These are phyloP conservation scores for Candida loeiensis DNA, from an alignment of 805 yeast genomes.

Conservation along the genomic window DNA sequence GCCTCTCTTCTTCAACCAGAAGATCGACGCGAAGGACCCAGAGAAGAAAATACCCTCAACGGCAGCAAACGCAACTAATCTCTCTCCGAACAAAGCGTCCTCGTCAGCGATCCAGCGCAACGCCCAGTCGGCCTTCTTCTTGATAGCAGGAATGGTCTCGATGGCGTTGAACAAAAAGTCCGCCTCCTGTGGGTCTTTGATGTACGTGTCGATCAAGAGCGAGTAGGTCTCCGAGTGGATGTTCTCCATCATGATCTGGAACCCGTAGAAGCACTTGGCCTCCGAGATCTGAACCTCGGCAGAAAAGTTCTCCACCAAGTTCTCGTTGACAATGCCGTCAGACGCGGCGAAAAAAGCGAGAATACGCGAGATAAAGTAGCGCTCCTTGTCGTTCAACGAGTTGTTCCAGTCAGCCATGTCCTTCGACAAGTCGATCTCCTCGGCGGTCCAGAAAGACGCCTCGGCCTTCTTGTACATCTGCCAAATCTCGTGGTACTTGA, in stretches of 20 bases:
- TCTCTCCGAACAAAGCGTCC: constrained; percentile 87
- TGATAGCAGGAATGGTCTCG: constrained; percentile 93
- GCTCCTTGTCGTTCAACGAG: constrained; percentile 83
- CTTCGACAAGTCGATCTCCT: constrained; percentile 93
- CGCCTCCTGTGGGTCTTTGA: constrained; percentile 93
- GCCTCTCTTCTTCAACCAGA: constrained; percentile 99
- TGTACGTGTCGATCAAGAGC: constrained; percentile 87
- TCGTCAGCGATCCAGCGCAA: constrained; percentile 92
- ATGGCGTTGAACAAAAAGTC: constrained; percentile 91
- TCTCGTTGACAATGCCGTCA: constrained; percentile 97
- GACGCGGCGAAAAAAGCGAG: constrained; percentile 98
- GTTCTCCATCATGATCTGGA: constrained; percentile 99
- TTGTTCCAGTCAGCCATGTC: constrained; percentile 92
- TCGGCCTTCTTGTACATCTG: constrained; percentile 98
- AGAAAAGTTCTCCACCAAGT: constrained; percentile 93
- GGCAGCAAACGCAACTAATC: constrained; percentile 97
- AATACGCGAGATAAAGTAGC: constrained; percentile 87
- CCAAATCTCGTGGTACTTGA: constrained; percentile 97
- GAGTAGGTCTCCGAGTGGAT: constrained; percentile 98
- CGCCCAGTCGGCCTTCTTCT: constrained; percentile 98
- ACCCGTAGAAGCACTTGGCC: constrained; percentile 98
- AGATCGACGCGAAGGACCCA: constrained; percentile 96
- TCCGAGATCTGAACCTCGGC: constrained; percentile 97
- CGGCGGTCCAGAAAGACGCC: constrained; percentile 99
- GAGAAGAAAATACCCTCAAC: constrained; percentile 98